Evolutionary conservation across 768 basidiomycete species (phyloP), one percentile per base, ranked within the genome.

Genomic region (Multifurca ochricompacta): DNA sequence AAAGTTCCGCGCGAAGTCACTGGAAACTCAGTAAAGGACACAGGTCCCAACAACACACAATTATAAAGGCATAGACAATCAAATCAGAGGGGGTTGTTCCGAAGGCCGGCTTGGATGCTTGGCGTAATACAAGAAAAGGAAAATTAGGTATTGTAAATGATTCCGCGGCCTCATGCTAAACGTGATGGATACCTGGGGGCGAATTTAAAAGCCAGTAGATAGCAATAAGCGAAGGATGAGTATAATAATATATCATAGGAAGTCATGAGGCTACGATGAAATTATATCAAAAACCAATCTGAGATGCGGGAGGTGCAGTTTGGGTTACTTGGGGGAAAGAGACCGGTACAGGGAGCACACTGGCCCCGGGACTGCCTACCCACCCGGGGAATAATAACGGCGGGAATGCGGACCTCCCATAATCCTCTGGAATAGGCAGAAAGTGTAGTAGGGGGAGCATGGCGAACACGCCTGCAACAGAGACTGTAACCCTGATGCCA

Each of bases 361-460:
- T 18, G 25, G 0, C 7, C 8, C 31, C 19, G 21, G 41, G 28
- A 31, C 41, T 25, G 23, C 16, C 19, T 3, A 14, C 25, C 48
- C n/a, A 16, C 28, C 16, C 18, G 39, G 19, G n/a, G 36, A 18
- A 30, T n/a, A n/a, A n/a, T n/a, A n/a, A n/a, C n/a, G n/a, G 25
- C 7, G 39, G n/a, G 14, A 14, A 19, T 6, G 8, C 2, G 6
- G 11, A 2, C 19, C 23, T 23, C 47, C 11, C 28, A 9, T 40
- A 16, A 0, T 19, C 19, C 16, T 28, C 16, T 10, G 21, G 21
- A 19, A 51, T 32, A 18, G 57, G 53, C 6, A 58, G 13, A n/a
- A 58, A 58, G 34, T 54, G 53, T 14, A 58, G 27, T 14, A 58
- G 31, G 3, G 57, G 57, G 18, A 56, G 53, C 53, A 58, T 48